Conservation (phyloP, 2,329 filamentous ascomycete genomes). For the Aureobasidium sp. region DNA sequence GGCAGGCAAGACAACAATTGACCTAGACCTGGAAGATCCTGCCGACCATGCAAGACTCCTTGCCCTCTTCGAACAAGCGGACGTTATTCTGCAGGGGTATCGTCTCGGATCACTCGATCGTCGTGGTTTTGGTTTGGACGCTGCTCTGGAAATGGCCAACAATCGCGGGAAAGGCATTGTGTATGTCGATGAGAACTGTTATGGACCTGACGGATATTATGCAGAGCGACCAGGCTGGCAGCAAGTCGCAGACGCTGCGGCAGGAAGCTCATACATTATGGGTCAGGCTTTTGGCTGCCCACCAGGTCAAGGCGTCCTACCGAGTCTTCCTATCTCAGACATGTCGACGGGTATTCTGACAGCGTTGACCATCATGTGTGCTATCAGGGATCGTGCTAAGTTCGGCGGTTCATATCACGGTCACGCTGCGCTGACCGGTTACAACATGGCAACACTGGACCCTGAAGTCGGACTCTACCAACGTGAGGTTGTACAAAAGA, state of each 20-base stretch:
- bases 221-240: constrained; percentile 43
- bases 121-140: constrained; percentile 36
- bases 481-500: constrained; percentile 19
- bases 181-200: constrained; percentile 45
- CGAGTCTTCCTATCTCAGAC: constrained; percentile 23
- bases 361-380: constrained; percentile 21
- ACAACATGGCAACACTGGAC: constrained; percentile 25
- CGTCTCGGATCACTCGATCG: constrained; percentile 41
- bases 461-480: constrained; percentile 28
- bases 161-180: constrained; percentile 37
- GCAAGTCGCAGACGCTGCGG: constrained; percentile 42
- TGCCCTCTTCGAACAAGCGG: constrained; percentile 38
- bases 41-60: constrained; percentile 31
- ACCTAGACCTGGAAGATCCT: constrained; percentile 35
- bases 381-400: constrained; percentile 29
- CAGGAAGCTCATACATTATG: constrained; percentile 30
- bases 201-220: constrained; percentile 44
- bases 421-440: constrained; percentile 22
- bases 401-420: constrained; percentile 26
- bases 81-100: constrained; percentile 44
- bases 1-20: constrained; percentile 42
- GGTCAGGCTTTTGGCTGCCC: constrained; percentile 27
- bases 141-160: constrained; percentile 33
- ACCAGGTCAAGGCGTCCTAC: constrained; percentile 20
- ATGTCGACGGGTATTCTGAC: constrained; percentile 23